Conservation (phyloP, 306 rosid genomes). For the Casuarina glauca region DNA sequence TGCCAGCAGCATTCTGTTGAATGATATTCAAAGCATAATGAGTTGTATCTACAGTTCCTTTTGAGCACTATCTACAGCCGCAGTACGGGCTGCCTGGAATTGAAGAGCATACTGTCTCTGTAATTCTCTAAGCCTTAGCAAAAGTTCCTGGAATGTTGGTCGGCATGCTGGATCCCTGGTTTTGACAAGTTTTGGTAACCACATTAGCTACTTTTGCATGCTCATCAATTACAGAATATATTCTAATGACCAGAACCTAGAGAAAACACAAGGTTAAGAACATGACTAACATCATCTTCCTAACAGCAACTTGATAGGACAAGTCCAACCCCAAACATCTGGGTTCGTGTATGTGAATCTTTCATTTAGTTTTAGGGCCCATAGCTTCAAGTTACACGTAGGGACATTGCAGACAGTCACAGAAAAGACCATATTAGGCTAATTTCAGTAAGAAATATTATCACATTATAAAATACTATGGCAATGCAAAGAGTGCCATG, state of each 20-base stretch:
- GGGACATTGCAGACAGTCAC: background rate
- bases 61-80: slow-evolving; percentile 51
- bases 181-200: slow-evolving; percentile 22
- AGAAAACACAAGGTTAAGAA: background rate
- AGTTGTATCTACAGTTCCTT: slow-evolving; percentile 56
- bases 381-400: background rate
- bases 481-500: background rate
- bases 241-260: background rate
- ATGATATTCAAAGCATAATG: slow-evolving; percentile 26
- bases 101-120: slow-evolving; percentile 63
- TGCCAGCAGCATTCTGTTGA: slow-evolving; percentile 25
- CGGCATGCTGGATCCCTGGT: slow-evolving; percentile 78
- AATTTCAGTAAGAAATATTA: background rate
- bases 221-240: background rate
- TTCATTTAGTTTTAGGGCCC: background rate
- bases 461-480: background rate
- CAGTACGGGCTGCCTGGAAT: slow-evolving; percentile 74
- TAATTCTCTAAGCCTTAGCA: slow-evolving; percentile 71
- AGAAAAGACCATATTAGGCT: background rate
- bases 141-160: slow-evolving; percentile 82
- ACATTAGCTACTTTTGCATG: slow-evolving; percentile 6
- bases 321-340: background rate
- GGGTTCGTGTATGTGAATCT: background rate
- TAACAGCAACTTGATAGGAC: background rate
- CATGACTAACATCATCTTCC: background rate